Conservation (phyloP, 2,329 filamentous ascomycete species). For the Juglanconis sp. region DNA sequence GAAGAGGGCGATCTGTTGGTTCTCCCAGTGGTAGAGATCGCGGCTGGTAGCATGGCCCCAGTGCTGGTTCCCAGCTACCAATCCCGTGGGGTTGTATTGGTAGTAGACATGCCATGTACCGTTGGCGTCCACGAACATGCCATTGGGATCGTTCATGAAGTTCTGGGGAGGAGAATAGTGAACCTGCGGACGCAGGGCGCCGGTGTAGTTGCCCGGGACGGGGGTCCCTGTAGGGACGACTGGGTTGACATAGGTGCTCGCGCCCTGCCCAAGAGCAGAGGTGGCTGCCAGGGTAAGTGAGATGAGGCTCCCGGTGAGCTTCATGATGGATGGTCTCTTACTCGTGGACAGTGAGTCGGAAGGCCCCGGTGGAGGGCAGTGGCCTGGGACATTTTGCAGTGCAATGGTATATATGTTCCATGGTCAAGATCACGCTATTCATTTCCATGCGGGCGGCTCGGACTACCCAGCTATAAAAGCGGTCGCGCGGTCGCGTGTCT, state of each 20-base stretch:
- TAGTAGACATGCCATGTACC: constrained; percentile 65
- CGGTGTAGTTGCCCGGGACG: constrained; percentile 26
- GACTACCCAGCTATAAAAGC: background rate
- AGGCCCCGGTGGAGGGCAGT: no score
- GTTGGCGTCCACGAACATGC: constrained; percentile 55
- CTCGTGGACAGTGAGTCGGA: no score
- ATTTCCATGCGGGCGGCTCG: background rate
- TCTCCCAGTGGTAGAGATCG: constrained; percentile 63
- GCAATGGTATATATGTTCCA: background rate
- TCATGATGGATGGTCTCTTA: background rate
- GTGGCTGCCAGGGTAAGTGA: background rate
- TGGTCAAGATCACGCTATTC: background rate
- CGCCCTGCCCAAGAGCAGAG: constrained; percentile 14
- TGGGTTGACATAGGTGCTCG: constrained; percentile 26
- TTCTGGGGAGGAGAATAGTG: constrained; percentile 53
- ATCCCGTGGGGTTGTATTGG: constrained; percentile 39
- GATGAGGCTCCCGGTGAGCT: background rate
- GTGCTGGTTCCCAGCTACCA: constrained; percentile 52
- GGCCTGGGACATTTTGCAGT: background rate
- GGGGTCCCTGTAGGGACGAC: constrained; percentile 27
- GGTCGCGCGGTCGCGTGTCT: no score
- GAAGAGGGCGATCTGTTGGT: constrained; percentile 60
- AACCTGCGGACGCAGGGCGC: constrained; percentile 44
- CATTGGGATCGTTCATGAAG: constrained; percentile 64
- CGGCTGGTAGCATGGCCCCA: constrained; percentile 64